phyloP scores from a whole-genome alignment of 2,329 filamentous ascomycete genomes.

The Talaromyces rugulosus region DNA sequence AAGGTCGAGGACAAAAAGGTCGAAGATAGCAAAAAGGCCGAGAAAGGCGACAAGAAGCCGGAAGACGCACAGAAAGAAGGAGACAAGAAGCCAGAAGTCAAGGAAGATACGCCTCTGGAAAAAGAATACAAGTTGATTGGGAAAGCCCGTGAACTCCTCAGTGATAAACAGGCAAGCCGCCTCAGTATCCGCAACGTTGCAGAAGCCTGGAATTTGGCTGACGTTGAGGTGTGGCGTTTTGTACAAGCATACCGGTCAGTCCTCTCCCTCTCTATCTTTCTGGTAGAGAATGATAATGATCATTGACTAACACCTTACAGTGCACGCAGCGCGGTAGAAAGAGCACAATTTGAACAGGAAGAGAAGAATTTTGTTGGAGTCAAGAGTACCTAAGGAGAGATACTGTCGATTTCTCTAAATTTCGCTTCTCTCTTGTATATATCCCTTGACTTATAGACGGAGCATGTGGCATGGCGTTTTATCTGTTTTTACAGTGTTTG shows the following conservation, averaged over 20 bases:
- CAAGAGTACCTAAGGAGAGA: conserved; percentile 17
- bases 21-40: neutral
- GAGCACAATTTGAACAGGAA: conserved; percentile 57
- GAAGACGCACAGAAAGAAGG: conserved; percentile 21
- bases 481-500: neutral
- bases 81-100: conserved; percentile 31
- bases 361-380: conserved; percentile 53
- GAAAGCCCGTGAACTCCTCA: conserved; percentile 45
- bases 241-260: conserved; percentile 52
- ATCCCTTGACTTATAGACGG: conserved; percentile 1
- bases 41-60: conserved; percentile 18
- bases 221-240: conserved; percentile 63
- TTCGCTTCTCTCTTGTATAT: conserved; percentile 4
- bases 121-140: conserved; percentile 47
- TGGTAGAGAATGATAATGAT: conserved; percentile 6
- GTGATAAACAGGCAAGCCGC: conserved; percentile 33
- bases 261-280: conserved; percentile 1
- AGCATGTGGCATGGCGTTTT: conserved; percentile 10
- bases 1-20: conserved; percentile 14
- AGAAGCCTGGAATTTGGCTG: conserved; percentile 56
- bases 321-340: conserved; percentile 53
- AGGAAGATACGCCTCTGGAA: conserved; percentile 18
- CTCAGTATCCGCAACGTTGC: conserved; percentile 41
- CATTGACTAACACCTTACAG: conserved; percentile 20
- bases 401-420: neutral